Evolutionary conservation across 2,329 filamentous ascomycete species (phyloP).

Genomic region (Fusarium sublunatum): DNA sequence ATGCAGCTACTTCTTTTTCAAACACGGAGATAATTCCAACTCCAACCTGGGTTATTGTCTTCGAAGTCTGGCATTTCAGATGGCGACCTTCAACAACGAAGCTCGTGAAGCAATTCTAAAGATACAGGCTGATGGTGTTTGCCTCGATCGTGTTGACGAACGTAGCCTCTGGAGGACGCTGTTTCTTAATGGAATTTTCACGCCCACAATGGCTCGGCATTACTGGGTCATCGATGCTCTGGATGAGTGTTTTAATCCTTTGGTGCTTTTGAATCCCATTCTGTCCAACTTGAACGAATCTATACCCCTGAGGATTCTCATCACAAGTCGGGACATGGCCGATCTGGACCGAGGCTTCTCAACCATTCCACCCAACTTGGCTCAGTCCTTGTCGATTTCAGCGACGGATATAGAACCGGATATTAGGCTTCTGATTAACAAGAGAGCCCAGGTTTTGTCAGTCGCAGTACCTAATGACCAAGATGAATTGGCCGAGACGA

Average conservation of each 20-base stretch:
- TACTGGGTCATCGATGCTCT: conserved; percentile 49
- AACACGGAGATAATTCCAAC: conserved; percentile 40
- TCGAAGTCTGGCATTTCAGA: conserved; percentile 49
- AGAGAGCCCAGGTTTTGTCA: background rate
- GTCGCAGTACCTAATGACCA: too few species aligned
- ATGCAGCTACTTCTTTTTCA: conserved; percentile 45
- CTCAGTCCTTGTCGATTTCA: conserved; percentile 20
- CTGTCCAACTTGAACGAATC: conserved; percentile 42
- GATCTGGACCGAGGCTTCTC: conserved; percentile 31
- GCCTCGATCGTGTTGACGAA: conserved; percentile 46
- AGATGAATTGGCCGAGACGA: too few species aligned
- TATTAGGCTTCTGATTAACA: conserved; percentile 25
- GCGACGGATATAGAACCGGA: conserved; percentile 32
- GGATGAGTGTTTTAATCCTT: conserved; percentile 37
- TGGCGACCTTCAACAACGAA: conserved; percentile 37
- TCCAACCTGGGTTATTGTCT: conserved; percentile 41
- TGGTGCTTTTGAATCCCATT: conserved; percentile 43
- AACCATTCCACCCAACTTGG: conserved; percentile 11
- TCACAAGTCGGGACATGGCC: conserved; percentile 47
- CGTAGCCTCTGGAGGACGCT: conserved; percentile 42
- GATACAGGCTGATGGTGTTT: conserved; percentile 48
- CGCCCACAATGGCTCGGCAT: conserved; percentile 26
- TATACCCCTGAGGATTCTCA: conserved; percentile 39
- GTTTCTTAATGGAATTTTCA: conserved; percentile 26
- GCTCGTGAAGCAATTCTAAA: conserved; percentile 43